Evolutionary conservation across 2,329 filamentous ascomycete species (phyloP).

Genomic region (Cladobotryum mycophilum): DNA sequence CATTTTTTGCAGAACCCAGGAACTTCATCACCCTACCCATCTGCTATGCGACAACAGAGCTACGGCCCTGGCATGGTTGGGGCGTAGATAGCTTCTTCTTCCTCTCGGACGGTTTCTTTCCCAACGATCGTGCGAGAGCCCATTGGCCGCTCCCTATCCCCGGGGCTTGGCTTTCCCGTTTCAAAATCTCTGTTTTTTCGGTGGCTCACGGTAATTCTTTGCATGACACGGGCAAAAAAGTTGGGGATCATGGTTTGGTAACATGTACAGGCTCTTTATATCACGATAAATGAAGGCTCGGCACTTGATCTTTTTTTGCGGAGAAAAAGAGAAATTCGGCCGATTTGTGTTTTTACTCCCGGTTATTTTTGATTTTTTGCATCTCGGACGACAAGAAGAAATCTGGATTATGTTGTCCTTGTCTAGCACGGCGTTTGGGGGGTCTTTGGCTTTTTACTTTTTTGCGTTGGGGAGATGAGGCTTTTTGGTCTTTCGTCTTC

Average conservation of each 20-base stretch:
- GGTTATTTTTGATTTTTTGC: slow-evolving; percentile 7
- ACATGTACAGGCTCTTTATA: slow-evolving; percentile 23
- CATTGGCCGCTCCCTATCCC: no score
- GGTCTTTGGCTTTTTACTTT: slow-evolving; percentile 9
- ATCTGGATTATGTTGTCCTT: slow-evolving; percentile 13
- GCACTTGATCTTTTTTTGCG: neutral
- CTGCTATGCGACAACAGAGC: slow-evolving; percentile 42
- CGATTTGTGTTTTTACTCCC: neutral
- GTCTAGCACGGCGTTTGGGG: slow-evolving; percentile 29
- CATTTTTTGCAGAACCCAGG: slow-evolving; percentile 38
- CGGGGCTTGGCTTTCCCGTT: neutral
- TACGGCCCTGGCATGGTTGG: slow-evolving; percentile 55
- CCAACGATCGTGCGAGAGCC: no score
- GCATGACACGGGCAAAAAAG: slow-evolving; percentile 12
- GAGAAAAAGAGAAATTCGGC: slow-evolving; percentile 3
- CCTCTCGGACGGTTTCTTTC: neutral
- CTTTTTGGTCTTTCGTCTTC: slow-evolving; percentile 8
- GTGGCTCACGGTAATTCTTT: slow-evolving; percentile 13
- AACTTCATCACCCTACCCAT: slow-evolving; percentile 36
- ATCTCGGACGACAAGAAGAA: slow-evolving; percentile 11
- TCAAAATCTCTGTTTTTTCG: slow-evolving; percentile 5
- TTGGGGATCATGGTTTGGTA: slow-evolving; percentile 15
- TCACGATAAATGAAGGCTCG: slow-evolving; percentile 22
- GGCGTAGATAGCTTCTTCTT: slow-evolving; percentile 29
- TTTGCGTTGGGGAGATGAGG: slow-evolving; percentile 6